Conservation (phyloP, 2,329 filamentous ascomycete genomes). For the Fusarium annulatum region DNA sequence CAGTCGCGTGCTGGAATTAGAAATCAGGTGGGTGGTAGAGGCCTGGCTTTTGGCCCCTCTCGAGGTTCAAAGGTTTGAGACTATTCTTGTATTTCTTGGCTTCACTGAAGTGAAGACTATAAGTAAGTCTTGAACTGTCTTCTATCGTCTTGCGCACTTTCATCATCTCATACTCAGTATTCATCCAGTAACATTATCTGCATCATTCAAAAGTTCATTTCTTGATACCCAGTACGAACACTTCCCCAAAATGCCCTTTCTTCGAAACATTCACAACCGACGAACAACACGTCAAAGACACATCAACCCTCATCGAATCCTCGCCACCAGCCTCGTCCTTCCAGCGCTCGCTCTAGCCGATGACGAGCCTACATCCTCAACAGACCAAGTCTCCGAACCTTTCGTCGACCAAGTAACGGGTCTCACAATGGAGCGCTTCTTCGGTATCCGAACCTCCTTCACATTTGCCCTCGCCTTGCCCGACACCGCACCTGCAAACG, state of each 20-base stretch:
- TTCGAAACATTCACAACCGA: neutral
- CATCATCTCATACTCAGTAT: neutral
- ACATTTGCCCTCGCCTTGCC: neutral
- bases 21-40: rapidly evolving
- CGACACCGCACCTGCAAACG: neutral
- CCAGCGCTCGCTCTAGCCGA: neutral
- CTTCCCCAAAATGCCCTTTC: neutral
- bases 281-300: neutral
- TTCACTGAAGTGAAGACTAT: neutral
- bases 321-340: neutral
- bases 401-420: constrained; percentile 17
- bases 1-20: neutral
- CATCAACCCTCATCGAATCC: neutral
- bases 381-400: neutral
- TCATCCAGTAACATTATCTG: rapidly evolving
- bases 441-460: neutral
- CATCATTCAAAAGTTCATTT: rapidly evolving
- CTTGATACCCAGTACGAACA: neutral
- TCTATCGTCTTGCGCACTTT: rapidly evolving
- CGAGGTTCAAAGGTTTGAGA: neutral
- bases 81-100: constrained; percentile 2
- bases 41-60: neutral
- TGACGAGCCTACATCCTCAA: constrained; percentile 5
- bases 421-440: constrained; percentile 21
- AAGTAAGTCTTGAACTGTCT: rapidly evolving